phyloP scores from a whole-genome alignment of 1,284 basidiomycete genomes.

The Coniferiporia sulphurascens region DNA sequence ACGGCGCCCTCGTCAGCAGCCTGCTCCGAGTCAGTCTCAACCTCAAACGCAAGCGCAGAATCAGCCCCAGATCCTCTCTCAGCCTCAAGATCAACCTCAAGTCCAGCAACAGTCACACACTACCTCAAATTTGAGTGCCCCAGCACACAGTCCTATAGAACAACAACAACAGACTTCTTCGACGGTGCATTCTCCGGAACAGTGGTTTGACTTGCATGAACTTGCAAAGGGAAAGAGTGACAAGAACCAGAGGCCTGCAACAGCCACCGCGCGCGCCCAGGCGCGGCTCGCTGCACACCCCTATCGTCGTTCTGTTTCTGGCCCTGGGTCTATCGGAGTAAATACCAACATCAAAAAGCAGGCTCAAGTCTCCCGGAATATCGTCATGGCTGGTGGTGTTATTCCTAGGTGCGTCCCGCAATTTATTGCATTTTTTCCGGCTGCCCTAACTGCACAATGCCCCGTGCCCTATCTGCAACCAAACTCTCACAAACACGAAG shows the following conservation, averaged over 20 bases:
- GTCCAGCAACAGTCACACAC: background rate
- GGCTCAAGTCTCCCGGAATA: background rate
- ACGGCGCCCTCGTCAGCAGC: slow-evolving; percentile 4
- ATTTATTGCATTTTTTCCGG: background rate
- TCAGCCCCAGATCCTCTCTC: background rate
- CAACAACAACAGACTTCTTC: background rate
- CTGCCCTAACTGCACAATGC: background rate
- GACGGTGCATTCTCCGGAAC: background rate
- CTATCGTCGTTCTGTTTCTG: slow-evolving; percentile 9
- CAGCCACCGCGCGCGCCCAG: background rate
- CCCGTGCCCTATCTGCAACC: too few species aligned
- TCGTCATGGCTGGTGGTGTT: background rate
- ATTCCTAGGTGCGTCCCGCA: background rate
- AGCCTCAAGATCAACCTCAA: background rate
- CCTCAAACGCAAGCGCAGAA: background rate
- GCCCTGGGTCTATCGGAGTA: background rate
- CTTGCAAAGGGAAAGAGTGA: background rate
- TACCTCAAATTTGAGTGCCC: background rate
- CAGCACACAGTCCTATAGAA: background rate
- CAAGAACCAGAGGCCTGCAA: background rate
- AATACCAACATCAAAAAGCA: background rate
- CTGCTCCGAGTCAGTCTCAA: slow-evolving; percentile 1
- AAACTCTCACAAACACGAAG: too few species aligned
- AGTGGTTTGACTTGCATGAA: slow-evolving; percentile 9
- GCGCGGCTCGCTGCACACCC: slow-evolving; percentile 6